A percentile compares a stretch with the other conserved stretches of the same genome.
Evolutionary conservation across 345 rosid species (phyloP).

Genomic region (Ceriops decandra): DNA sequence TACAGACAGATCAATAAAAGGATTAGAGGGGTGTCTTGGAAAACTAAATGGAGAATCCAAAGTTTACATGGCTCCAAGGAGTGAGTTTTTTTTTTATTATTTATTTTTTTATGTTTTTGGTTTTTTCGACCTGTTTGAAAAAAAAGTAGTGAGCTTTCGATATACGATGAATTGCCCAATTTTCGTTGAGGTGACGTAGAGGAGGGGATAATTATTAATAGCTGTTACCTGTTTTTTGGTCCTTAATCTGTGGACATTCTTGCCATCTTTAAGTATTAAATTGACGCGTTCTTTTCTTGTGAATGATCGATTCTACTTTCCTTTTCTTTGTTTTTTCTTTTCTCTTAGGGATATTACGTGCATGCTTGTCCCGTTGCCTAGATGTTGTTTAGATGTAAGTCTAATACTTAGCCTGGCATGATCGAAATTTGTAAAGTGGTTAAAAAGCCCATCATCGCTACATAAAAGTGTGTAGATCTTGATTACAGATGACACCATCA

Average conservation of each 20-base stretch:
- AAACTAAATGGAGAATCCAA: slow-evolving; percentile 12
- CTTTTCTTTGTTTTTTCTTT: background rate
- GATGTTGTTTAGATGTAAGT: background rate
- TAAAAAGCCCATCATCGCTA: background rate
- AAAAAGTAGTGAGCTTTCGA: background rate
- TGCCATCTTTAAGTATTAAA: slow-evolving; percentile 30
- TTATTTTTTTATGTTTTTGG: no score
- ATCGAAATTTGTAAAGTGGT: background rate
- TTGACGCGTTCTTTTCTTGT: slow-evolving; percentile 21
- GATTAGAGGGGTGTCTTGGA: background rate
- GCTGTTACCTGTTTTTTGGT: slow-evolving; percentile 26
- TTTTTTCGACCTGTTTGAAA: no score
- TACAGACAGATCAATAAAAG: slow-evolving; percentile 10
- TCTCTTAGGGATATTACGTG: no score
- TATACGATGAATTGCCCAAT: background rate
- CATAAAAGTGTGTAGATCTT: background rate
- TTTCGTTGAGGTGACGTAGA: slow-evolving; percentile 12
- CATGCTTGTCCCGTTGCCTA: background rate
- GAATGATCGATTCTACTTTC: slow-evolving; percentile 25
- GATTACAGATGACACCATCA: background rate
- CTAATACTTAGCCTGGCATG: background rate
- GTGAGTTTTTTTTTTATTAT: no score
- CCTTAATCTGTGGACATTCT: slow-evolving; percentile 30
- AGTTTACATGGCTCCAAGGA: slow-evolving; percentile 1
- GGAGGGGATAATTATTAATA: slow-evolving; percentile 28